Evolutionary conservation across 257 asterid genomes (phyloP), one percentile per base, ranked within the genome.

Genomic region (Gentiana dahurica): DNA sequence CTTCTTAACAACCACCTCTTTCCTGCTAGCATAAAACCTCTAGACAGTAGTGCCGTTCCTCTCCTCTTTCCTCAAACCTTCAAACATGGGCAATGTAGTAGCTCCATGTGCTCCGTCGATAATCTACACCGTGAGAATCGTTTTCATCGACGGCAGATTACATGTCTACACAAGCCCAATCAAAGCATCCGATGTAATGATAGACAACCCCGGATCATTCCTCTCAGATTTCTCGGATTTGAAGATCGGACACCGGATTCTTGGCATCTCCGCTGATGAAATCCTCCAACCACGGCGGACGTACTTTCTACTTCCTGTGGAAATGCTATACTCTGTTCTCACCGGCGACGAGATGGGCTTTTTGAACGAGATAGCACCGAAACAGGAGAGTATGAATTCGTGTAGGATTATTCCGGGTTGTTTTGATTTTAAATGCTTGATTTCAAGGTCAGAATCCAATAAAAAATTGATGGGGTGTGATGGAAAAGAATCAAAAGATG

Each of bases 311-410:
- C 81, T 85, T 0, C 89, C 92, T 2, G 70, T 85, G 81, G 89
- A 80, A 32, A 80, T 85, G 84, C 75, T 85, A 9, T 78, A 85
- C 68, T 80, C 95, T 0, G 95, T 82, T 3, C 73, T 85, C 8
- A 85, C 95, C 0, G 13, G 43, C 9, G 95, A 85, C 37, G 89
- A 85, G 44, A 65, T 80, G 80, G 64, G 55, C 1, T 55, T 34
- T 11, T 70, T 77, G 3, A 65, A 56, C 1, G 67, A 71, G 0
- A 76, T 58, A 4, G 58, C 77, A 1, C 49, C 79, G 34, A 78
- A 74, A 58, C 78, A 70, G 1, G 77, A 71, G 4, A 51, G 62
- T 43, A 54, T 75, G 12, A 73, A 67, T 1, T 66, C 73, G 32
- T 71, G 86, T 5, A 79, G 65, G 74, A 74, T 74, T 61, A 79